These are phyloP conservation scores for Neolecta irregularis DNA, from an alignment of 1,139 yeast genomes.

Conservation along the genomic window DNA sequence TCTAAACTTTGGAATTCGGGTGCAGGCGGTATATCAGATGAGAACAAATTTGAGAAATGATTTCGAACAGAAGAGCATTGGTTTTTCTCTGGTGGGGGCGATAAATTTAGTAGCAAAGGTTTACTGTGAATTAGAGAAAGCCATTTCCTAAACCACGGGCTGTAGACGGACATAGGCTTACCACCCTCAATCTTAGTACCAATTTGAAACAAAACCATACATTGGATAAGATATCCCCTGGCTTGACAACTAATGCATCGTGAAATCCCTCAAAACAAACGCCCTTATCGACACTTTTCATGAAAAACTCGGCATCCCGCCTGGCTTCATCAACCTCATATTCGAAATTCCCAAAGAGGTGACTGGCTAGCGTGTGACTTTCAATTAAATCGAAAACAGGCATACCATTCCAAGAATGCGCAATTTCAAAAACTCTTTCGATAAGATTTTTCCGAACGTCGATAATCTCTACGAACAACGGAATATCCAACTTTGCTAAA, in stretches of 20 bases:
- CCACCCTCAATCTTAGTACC: constrained; percentile 33
- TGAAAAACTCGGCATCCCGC: constrained; percentile 24
- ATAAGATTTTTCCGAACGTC: too few relatives aligned
- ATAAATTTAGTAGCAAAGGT: too few relatives aligned
- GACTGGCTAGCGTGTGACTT: constrained; percentile 22
- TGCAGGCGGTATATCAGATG: constrained; percentile 14
- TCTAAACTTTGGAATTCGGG: constrained; percentile 12
- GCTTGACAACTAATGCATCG: constrained; percentile 36
- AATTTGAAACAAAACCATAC: too few relatives aligned
- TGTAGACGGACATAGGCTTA: constrained; percentile 35
- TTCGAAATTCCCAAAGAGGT: constrained; percentile 31
- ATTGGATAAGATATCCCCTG: constrained; percentile 31
- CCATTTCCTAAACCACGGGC: constrained; percentile 43
- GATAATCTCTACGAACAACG: constrained; percentile 30
- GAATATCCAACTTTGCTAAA: constrained; percentile 27
- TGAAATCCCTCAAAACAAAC: constrained; percentile 27
- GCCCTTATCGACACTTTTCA: constrained; percentile 16
- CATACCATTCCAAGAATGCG: constrained; percentile 20
- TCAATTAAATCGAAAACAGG: constrained; percentile 14
- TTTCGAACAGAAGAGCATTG: too few relatives aligned
- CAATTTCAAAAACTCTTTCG: constrained; percentile 25
- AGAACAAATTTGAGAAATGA: too few relatives aligned
- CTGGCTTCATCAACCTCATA: constrained; percentile 40
- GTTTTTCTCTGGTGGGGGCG: too few relatives aligned
- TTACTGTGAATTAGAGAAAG: too few relatives aligned